Base-by-base conservation (phyloP, 352 stramenopile species). In the Bremia lactucae region DNA sequence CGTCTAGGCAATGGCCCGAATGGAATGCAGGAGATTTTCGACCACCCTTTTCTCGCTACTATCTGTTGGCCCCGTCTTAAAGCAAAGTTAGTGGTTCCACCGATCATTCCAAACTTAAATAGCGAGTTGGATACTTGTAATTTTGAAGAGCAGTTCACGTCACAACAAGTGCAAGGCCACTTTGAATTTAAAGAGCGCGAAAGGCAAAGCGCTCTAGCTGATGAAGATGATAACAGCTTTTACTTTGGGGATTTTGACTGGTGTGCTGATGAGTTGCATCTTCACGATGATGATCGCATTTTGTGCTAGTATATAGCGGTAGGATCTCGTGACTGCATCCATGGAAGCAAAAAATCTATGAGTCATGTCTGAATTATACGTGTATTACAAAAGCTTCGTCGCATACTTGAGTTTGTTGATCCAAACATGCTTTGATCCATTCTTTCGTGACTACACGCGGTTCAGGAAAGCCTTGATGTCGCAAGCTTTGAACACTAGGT, bases 231-330 rank as follows among this genome's bases (percentile, higher is more conserved):
- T 2, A 52, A 51, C 11, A 49, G 55, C 25, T 68, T 64, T 43
- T 62, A 66, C 42, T 87, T 87, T 40, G 69, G 69, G 13, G 72
- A 83, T 46, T 87, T 87, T 60, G 70, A 87, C 54, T 87, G 75
- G 72, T 85, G 75, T 29, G 52, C 71, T 3, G 50, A 78, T 21
- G 56, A 61, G 34, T 72, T 57, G 31, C 55, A 78, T 24, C 72
- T 81, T 29, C 40, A 55, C 44, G 61, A 53, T 50, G 18, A 29
- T 28, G 21, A 18, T 16, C 13, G 16, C 21, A 34, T 29, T 14
- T 20, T 28, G 11, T 13, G 11, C 35, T 44, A 20, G 4, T 31
- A 36, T 5, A 22, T 36, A 24, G 29, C 35, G 42, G 24, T 48
- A 53, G n/a, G n/a, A n/a, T n/a, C n/a, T n/a, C n/a, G n/a, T n/a